Evolutionary conservation across 2,329 filamentous ascomycete genomes (phyloP).

Genomic region (Pseudovirgaria hyperparasitica): DNA sequence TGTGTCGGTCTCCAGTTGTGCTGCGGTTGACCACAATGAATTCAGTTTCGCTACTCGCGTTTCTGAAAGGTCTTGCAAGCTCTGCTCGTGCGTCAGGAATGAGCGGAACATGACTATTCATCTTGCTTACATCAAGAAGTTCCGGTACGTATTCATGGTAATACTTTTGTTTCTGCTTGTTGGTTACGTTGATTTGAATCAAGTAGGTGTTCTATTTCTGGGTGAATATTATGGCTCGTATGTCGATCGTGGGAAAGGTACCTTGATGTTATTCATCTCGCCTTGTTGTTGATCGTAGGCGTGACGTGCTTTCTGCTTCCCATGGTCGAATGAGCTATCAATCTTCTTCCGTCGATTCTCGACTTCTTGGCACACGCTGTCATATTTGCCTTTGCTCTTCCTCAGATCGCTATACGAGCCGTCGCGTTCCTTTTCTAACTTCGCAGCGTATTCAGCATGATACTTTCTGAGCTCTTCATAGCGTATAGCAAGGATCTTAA

Average conservation of each 20-base stretch:
- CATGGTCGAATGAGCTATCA: constrained; percentile 76
- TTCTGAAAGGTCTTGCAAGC: constrained; percentile 83
- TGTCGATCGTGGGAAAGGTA: constrained; percentile 6
- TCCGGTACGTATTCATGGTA: constrained; percentile 96
- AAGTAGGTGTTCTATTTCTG: constrained; percentile 69
- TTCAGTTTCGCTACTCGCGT: constrained; percentile 78
- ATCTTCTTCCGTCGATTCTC: constrained; percentile 91
- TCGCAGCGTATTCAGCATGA: constrained; percentile 77
- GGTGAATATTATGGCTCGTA: constrained; percentile 8
- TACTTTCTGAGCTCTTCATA: constrained; percentile 91
- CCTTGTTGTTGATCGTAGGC: constrained; percentile 83
- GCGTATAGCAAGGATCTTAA: constrained; percentile 59
- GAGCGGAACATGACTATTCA: background rate
- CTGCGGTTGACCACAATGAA: constrained; percentile 68
- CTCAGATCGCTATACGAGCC: constrained; percentile 69
- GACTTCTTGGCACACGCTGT: constrained; percentile 83
- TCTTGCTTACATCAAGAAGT: constrained; percentile 61
- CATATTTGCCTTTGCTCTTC: constrained; percentile 89
- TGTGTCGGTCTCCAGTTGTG: constrained; percentile 67
- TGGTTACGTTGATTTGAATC: constrained; percentile 90
- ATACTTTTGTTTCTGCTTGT: constrained; percentile 94
- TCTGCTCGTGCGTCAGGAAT: constrained; percentile 25
- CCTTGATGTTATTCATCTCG: constrained; percentile 93
- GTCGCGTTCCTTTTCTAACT: constrained; percentile 82
- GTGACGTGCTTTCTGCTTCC: constrained; percentile 78